Base-by-base conservation (phyloP, 1,284 basidiomycete genomes). In the Meripilus lineatus region DNA sequence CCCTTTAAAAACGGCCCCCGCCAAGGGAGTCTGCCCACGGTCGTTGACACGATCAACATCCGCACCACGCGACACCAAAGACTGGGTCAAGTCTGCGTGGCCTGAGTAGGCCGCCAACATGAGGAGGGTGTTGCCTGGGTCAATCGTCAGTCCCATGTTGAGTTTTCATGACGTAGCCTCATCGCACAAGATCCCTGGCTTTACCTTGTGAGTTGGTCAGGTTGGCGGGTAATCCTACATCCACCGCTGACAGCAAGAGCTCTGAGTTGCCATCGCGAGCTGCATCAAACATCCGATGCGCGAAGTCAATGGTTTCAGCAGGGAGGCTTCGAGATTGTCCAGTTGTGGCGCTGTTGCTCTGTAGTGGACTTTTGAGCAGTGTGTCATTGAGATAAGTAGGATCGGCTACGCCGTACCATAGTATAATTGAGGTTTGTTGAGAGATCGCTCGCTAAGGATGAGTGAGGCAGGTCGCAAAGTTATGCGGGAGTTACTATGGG, bases 61-160 rank as follows among this genome's bases (percentile, higher is more conserved):
- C 30, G 77, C 85, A 1, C 77, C 76, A 22, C 72, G 69, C 5
- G 59, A 51, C 32, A 89, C 58, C 20, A 90, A 70, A 6, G 67
- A 68, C 32, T 64, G 63, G 1, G 80, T 71, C 15, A 87, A 75
- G 1, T 71, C 66, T 1, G 67, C 58, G 51, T 90, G 86, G 1
- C 89, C 88, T 33, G 83, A 79, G 60, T 93, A 93, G 3, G 87
- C 75, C 2, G 86, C 82, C 32, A 92, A 76, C 88, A 93, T 93
- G 46, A 93, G 70, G 5, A 91, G 68, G 3, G 84, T 85, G 58
- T 89, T 88, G 15, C 87, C 86, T 78, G 53, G 15, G 17, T 15
- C 13, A 21, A 13, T 26, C 25, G n/a, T 35, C 18, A 35, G 24
- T 32, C 23, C 35, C 24, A 4, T 38, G 14, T 30, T 6, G 5